These are phyloP conservation scores for Micractinium conductrix DNA, from an alignment of 139 green algal species.

Conservation along the genomic window DNA sequence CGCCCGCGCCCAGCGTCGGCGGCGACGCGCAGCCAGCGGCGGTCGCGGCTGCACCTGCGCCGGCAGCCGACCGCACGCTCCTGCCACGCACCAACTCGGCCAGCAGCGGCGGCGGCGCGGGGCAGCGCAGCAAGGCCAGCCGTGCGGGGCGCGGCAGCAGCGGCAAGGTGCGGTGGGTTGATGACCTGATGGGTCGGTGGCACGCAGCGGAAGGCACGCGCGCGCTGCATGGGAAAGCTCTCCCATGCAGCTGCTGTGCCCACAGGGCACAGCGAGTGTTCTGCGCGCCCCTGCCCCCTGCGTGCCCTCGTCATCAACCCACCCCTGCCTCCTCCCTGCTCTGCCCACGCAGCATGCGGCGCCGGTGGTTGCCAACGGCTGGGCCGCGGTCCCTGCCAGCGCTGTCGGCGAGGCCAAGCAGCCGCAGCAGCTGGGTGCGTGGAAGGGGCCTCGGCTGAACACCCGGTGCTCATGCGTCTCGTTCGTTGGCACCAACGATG, in stretches of 20 bases:
- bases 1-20: not conserved
- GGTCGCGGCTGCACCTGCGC: not conserved
- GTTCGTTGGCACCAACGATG: no score
- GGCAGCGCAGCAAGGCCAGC: not conserved
- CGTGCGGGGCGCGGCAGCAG: not conserved
- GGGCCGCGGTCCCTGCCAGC: not conserved
- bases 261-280: no score
- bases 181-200: no score
- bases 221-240: no score
- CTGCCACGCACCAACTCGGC: slow-evolving; percentile 20
- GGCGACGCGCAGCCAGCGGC: not conserved
- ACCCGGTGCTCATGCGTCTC: no score
- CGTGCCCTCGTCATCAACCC: no score
- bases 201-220: no score
- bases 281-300: no score
- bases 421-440: slow-evolving; percentile 24
- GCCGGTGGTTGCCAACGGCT: slow-evolving; percentile 1
- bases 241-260: no score
- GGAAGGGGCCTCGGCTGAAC: no score
- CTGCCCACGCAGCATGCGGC: not conserved
- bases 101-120: slow-evolving; percentile 1
- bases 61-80: not conserved
- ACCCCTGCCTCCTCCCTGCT: not conserved
- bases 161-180: slow-evolving; percentile 23
- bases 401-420: not conserved